Evolutionary conservation across 495 filamentous ascomycete genomes (phyloP).

Genomic region (Neurospora sp.): DNA sequence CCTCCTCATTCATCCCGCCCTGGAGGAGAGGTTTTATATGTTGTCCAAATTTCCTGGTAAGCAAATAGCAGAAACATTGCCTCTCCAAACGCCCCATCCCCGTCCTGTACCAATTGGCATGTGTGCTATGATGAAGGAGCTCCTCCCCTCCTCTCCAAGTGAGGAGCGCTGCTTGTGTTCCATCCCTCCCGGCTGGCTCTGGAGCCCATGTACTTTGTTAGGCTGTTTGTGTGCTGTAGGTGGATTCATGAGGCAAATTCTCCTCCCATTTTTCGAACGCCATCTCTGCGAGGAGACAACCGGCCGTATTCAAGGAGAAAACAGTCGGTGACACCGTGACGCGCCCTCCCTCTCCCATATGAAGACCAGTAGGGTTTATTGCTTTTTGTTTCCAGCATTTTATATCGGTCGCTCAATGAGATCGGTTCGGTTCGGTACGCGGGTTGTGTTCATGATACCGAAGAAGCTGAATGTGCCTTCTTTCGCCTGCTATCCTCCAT

Average conservation of each 20-base stretch:
- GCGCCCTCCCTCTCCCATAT: neutral
- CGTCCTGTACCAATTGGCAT: neutral
- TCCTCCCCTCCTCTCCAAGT: neutral
- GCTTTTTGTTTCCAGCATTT: neutral
- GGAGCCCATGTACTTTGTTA: neutral
- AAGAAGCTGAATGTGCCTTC: neutral
- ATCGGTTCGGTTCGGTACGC: neutral
- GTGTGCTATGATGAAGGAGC: neutral
- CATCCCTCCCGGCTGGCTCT: neutral
- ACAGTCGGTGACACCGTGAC: neutral
- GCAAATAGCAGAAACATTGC: neutral
- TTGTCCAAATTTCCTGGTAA: neutral
- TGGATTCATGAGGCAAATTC: neutral
- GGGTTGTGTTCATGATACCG: neutral
- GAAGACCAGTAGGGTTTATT: neutral
- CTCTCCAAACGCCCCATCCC: neutral
- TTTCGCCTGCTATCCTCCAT: neutral
- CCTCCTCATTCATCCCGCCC: neutral
- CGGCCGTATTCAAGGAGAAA: neutral
- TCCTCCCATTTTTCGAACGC: neutral
- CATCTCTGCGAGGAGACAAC: neutral
- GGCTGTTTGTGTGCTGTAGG: neutral
- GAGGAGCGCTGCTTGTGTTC: neutral
- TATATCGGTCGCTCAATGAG: neutral
- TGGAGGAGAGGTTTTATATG: neutral